Evolutionary conservation across 2,329 filamentous ascomycete species (phyloP), one percentile per base, ranked within the genome.

Genomic region (Alternaria sp.): DNA sequence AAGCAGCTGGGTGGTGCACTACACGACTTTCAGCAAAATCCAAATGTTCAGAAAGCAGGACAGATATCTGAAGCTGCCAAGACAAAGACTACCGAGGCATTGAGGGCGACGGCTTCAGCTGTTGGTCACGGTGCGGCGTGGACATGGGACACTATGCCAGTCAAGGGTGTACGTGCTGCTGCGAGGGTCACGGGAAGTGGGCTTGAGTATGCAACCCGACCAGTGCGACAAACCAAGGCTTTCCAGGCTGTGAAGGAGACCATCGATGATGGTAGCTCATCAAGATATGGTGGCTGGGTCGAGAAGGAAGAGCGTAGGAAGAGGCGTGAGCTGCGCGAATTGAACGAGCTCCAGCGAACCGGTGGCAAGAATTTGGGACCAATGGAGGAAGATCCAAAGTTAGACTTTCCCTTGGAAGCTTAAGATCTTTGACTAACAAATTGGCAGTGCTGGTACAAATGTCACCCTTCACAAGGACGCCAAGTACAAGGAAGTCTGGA

Each of bases 401-500:
- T 86, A 82, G 91, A 14, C 7, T n/a, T 14, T 21, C 5, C 26
- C 23, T 5, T 4, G 36, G 7, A 26, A 7, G 2, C 4, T 14
- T 10, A 28, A 0, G 14, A n/a, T 6, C 13, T 9, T 42, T 41
- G 37, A 21, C 60, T 69, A 58, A 73, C 54, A 49, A 49, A 36
- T 9, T 28, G 2, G 14, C 67, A 97, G 95, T 58, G 95, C 95
- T 58, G 95, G 95, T 60, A 97, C 93, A 56, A 96, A 96, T 74
- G 83, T 99, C 48, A 98, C 94, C 0, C 78, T 99, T 0, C 95
- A 99, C 84, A 99, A 99, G 80, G 95, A 99, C 70, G 89, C 95
- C 13, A 91, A 91, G 23, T 98, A 94, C 92, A 97, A 97, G 80
- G 94, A 98, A 78, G 92, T 93, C n/a, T 99, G 95, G 95, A 88